phyloP scores from a whole-genome alignment of 352 stramenopile species.

The Globisporangium lucens region DNA sequence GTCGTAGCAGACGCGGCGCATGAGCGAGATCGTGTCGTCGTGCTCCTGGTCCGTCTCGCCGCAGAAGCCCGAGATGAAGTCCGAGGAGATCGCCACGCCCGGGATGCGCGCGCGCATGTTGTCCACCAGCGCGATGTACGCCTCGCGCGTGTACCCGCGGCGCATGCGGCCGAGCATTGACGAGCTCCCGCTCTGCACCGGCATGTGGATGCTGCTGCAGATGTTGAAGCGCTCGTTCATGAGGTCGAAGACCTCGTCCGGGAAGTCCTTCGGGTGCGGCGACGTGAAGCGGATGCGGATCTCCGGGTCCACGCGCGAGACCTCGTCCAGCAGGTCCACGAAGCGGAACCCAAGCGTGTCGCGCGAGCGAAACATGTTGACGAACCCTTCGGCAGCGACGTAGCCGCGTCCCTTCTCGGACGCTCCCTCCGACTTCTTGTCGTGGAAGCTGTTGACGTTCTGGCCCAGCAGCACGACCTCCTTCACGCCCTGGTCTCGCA shows the following conservation, averaged over 20 bases:
- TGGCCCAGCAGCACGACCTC: constrained; percentile 99
- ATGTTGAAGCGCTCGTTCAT: constrained; percentile 93
- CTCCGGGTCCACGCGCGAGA: constrained; percentile 92
- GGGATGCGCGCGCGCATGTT: constrained; percentile 85
- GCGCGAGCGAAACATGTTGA: constrained; percentile 91
- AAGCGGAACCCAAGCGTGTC: constrained; percentile 94
- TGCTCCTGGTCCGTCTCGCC: constrained; percentile 98
- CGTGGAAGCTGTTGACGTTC: constrained; percentile 99
- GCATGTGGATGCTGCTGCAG: constrained; percentile 98
- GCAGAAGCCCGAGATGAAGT: constrained; percentile 99
- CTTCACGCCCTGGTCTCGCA: constrained; percentile 93
- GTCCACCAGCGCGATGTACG: constrained; percentile 95
- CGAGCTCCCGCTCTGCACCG: constrained; percentile 95
- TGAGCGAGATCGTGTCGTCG: constrained; percentile 88
- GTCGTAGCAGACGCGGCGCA: constrained; percentile 90
- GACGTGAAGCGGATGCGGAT: constrained; percentile 99
- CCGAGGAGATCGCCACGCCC: constrained; percentile 89
- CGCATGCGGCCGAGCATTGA: constrained; percentile 91
- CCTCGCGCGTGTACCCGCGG: constrained; percentile 95
- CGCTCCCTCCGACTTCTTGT: constrained; percentile 82
- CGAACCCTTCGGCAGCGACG: constrained; percentile 91
- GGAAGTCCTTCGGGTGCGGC: constrained; percentile 99
- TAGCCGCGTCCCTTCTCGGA: constrained; percentile 67
- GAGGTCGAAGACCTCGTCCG: constrained; percentile 89
- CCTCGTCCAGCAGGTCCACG: constrained; percentile 94